These are phyloP conservation scores for Dactylellina cionopaga DNA, from an alignment of 2,329 filamentous ascomycete species.

Conservation along the genomic window DNA sequence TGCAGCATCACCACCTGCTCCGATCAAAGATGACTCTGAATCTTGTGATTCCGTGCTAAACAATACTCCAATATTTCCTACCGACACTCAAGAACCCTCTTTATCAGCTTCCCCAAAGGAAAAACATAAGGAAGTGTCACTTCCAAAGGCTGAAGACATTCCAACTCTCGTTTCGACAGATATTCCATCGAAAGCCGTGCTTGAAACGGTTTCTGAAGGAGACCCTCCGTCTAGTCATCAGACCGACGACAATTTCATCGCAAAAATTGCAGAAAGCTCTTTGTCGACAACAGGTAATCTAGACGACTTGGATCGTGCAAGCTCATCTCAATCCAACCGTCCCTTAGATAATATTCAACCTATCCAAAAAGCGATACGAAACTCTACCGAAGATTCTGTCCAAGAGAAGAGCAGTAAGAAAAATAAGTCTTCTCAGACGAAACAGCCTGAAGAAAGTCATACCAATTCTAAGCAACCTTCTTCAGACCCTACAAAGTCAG, in stretches of 20 bases:
- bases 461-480: not conserved
- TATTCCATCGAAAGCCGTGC: not conserved
- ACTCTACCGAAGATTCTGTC: not conserved
- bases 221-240: not conserved
- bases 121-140: not conserved
- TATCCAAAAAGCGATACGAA: too few species aligned
- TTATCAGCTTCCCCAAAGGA: not conserved
- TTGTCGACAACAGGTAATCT: not conserved
- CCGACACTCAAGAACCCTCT: conserved; percentile 9
- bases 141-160: not conserved
- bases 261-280: not conserved
- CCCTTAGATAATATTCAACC: too few species aligned
- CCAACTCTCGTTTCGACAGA: not conserved
- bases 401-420: not conserved
- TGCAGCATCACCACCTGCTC: not conserved
- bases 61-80: conserved; percentile 32
- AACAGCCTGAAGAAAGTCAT: not conserved
- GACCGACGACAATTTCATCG: not conserved
- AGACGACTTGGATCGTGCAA: too few species aligned
- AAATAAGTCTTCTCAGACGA: not conserved
- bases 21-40: conserved; percentile 33
- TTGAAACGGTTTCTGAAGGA: not conserved
- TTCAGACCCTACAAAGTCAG: not conserved
- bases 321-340: too few species aligned
- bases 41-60: conserved; percentile 37